Base-by-base conservation (phyloP, 2,329 filamentous ascomycete genomes). In the Penicillium sp. region DNA sequence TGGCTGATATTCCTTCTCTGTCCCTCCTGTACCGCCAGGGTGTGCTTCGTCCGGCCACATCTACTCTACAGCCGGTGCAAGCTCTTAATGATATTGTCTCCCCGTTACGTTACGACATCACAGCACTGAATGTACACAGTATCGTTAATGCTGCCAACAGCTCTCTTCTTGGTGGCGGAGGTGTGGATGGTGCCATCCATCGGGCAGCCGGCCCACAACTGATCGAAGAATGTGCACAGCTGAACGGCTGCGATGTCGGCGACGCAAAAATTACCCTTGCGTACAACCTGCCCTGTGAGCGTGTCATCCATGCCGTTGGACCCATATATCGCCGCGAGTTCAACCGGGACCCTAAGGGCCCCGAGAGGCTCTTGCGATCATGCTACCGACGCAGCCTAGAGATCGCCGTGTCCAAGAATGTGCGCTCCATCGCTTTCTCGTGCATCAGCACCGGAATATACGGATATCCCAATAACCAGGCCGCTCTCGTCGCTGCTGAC, bases 91-190 rank as follows among this genome's bases (percentile, higher is more conserved):
- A 64, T 27, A 62, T 43, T n/a, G 75, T 96, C 55, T 79, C 78
- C 31, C 70, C 91, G 25, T 75, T 88, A 50, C 77, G 79, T 41
- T 79, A 80, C 53, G 88, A 95, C 64, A 94, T 97, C 64, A 96
- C 90, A 10, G 81, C 74, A 10, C 78, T 97, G 3, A 63, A 75
- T 20, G 76, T 89, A 31, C 87, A 89, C 58, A 84, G 85, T 49
- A 93, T 96, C 53, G 90, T 97, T 63, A 97, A 97, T 63, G 91
- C 93, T 1, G 91, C 93, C 30, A 97, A 97, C 64, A 69, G 67
- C 7, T 77, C 76, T 2, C 79, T 97, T 1, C 75, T 86, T 0
- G 89, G 90, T 39, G 93, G 93, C 37, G 88, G 89, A n/a, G 93
- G 93, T 23, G 89, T 97, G 11, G 85, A 90, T 58, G 86, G 84